Percentiles rank a stretch among this genome's conserved stretches.
Conservation (phyloP, 306 rosid species). For the Dryas octopetala region DNA sequence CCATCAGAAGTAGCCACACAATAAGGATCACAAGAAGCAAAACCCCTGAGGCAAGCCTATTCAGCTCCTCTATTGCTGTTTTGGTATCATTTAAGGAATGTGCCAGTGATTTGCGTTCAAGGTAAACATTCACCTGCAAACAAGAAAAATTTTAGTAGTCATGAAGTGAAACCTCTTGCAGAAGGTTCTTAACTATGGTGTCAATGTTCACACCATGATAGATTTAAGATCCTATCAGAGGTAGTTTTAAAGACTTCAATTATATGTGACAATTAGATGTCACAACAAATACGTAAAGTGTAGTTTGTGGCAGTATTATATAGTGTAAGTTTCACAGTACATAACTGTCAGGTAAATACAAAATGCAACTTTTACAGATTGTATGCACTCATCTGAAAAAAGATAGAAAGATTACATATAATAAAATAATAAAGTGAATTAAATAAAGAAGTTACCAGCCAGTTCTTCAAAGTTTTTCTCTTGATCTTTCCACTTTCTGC, state of each 20-base stretch:
- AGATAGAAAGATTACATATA: neutral
- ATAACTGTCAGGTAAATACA: neutral
- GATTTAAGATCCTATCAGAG: neutral
- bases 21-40: constrained; percentile 44
- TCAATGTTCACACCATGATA: neutral
- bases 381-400: neutral
- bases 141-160: constrained; percentile 19
- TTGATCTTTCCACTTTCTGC: constrained; percentile 60
- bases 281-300: neutral
- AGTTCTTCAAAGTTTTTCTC: constrained; percentile 72
- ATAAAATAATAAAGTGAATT: neutral
- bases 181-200: neutral
- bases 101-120: constrained; percentile 66
- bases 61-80: constrained; percentile 81
- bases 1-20: constrained; percentile 75
- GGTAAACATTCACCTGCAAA: constrained; percentile 74
- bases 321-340: neutral
- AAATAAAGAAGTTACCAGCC: constrained; percentile 56
- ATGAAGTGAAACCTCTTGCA: neutral
- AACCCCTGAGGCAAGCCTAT: constrained; percentile 52
- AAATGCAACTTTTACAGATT: neutral
- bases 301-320: neutral
- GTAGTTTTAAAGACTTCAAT: neutral
- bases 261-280: neutral
- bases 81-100: constrained; percentile 80